Evolutionary conservation across 352 stramenopile species (phyloP), one percentile per base, ranked within the genome.

Genomic region (Phytopythium kandeliae): DNA sequence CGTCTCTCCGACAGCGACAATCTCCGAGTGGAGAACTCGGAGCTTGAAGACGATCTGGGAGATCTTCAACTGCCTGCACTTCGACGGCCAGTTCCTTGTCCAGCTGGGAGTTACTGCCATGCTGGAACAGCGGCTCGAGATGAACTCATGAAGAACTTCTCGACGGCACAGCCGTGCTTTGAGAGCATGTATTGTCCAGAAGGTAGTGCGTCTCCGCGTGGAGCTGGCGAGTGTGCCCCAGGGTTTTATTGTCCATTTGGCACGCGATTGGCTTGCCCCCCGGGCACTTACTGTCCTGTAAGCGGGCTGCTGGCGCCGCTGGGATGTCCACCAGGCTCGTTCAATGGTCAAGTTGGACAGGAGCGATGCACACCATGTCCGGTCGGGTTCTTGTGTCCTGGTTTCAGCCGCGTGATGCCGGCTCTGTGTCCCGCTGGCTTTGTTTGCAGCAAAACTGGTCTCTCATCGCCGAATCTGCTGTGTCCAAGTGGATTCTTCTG

Each of bases 401-500:
- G 86, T 16, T 98, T 96, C 59, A 92, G 92, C 33, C 78, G 94
- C 6, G 55, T 96, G n/a, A 67, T 94, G 51, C 95, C 95, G 22
- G 83, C 82, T 0, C 83, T 97, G 24, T 99, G 95, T 63, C 85
- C 90, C 10, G 57, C 86, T 24, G 94, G 96, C 5, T 98, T 93
- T 52, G 88, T 97, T 0, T 99, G 96, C 60, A 96, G 79, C 48
- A 91, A 85, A 47, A 59, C 69, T 25, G 69, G 73, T 1, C 77
- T 98, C 0, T 56, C 73, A 0, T 88, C 79, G 10, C 95, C 95
- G 5, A 98, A 98, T 64, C 84, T 82, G 48, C 61, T 85, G n/a
- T 99, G 96, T 59, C 93, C 96, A 1, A 73, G 85, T 30, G 96
- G 96, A 2, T 98, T 97, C 53, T 98, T 97, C 69, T 99, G 96